phyloP scores from a whole-genome alignment of 345 rosid genomes.

The Iberis pinnata region DNA sequence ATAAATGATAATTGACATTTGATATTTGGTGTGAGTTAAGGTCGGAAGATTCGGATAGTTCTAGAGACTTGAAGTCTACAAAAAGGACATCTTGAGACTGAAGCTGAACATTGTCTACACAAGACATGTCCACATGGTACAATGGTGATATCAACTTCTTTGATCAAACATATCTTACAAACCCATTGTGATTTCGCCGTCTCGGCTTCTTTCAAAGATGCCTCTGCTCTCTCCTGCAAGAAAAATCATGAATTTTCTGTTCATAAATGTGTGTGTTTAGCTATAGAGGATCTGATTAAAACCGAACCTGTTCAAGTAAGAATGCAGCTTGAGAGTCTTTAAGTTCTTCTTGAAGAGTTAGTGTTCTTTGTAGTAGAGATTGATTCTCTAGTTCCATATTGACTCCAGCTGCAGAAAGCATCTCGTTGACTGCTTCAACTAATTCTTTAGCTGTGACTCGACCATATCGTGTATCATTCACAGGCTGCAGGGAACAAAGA shows the following conservation, averaged over 20 bases:
- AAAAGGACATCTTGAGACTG: constrained; percentile 83
- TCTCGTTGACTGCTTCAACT: constrained; percentile 84
- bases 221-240: constrained; percentile 66
- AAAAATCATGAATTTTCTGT: not conserved
- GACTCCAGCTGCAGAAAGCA: constrained; percentile 91
- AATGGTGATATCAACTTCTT: constrained; percentile 71
- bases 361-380: constrained; percentile 58
- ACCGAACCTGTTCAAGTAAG: constrained; percentile 76
- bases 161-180: constrained; percentile 69
- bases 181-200: constrained; percentile 82
- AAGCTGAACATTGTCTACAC: constrained; percentile 66
- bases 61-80: constrained; percentile 67
- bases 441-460: constrained; percentile 76
- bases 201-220: constrained; percentile 69
- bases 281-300: not conserved
- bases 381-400: constrained; percentile 73
- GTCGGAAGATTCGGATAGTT: constrained; percentile 68
- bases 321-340: constrained; percentile 70
- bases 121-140: constrained; percentile 91
- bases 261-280: not conserved
- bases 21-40: constrained; percentile 23
- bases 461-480: constrained; percentile 54
- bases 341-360: constrained; percentile 70
- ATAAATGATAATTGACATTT: not conserved
- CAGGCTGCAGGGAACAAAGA: constrained; percentile 36